phyloP scores from a whole-genome alignment of 148 eudicot genomes.

The Fagopyrum esculentum region DNA sequence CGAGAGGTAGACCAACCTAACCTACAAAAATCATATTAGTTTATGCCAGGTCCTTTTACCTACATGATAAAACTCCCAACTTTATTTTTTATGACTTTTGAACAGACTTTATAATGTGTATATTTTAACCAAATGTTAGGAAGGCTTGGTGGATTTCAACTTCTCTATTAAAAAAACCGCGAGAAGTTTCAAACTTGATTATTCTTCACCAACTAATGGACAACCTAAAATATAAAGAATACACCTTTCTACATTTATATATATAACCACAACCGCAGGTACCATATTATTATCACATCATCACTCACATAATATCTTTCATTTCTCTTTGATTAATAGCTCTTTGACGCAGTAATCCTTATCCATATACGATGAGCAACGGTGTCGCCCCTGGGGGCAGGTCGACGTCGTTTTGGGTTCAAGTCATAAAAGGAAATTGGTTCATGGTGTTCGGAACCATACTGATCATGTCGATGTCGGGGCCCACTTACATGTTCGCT shows the following conservation, averaged over 20 bases:
- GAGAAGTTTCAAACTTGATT: not conserved
- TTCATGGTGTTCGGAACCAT: constrained; percentile 17
- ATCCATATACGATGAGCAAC: not conserved
- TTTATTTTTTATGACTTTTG: too few species aligned
- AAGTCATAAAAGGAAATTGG: constrained; percentile 4
- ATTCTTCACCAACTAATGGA: not conserved
- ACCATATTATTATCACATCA: not conserved
- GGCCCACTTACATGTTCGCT: constrained; percentile 14
- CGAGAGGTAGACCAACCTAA: too few species aligned
- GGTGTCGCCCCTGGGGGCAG: not conserved
- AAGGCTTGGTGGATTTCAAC: too few species aligned
- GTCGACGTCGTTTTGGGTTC: not conserved
- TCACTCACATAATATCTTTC: not conserved
- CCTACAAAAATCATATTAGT: too few species aligned
- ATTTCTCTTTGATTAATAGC: not conserved
- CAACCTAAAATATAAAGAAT: not conserved
- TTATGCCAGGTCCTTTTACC: too few species aligned
- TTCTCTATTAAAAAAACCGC: too few species aligned
- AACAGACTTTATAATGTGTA: too few species aligned
- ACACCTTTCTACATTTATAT: not conserved
- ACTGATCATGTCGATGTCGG: constrained; percentile 10
- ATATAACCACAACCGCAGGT: not conserved
- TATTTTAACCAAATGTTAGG: too few species aligned
- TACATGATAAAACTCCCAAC: too few species aligned
- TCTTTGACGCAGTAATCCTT: not conserved